A percentile compares a stretch with the other conserved stretches of the same genome.
These are phyloP conservation scores for Mortierella sp. DNA, from an alignment of 371 early-diverging fungal genomes.

Conservation along the genomic window DNA sequence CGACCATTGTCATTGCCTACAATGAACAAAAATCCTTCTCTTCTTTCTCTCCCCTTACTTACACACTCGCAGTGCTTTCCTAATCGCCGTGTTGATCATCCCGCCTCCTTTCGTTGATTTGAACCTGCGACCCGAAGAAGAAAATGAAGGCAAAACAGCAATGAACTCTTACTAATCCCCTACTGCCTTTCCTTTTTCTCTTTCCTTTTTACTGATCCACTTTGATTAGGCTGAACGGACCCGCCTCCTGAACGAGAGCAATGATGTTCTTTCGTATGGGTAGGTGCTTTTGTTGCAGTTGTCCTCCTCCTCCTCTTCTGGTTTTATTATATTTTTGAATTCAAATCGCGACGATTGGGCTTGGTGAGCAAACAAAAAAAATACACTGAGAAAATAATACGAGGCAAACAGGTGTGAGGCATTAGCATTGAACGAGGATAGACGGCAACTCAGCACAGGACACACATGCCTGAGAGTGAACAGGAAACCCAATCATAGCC, in stretches of 20 bases:
- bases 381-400: not conserved
- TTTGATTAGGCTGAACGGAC: conserved; percentile 41
- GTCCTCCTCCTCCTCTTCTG: not conserved
- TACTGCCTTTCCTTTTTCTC: not conserved
- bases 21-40: not conserved
- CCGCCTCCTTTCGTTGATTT: not conserved
- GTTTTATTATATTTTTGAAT: conserved; percentile 19
- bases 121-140: not conserved
- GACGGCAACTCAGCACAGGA: not conserved
- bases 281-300: conserved; percentile 25
- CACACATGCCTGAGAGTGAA: not conserved
- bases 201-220: not conserved
- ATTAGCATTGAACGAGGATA: not conserved
- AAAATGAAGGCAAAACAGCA: not conserved
- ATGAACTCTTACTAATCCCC: conserved; percentile 3
- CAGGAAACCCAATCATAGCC: not conserved
- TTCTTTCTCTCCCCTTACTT: not conserved
- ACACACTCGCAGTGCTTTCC: not conserved
- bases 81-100: not conserved
- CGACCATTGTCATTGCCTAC: not conserved
- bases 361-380: not conserved
- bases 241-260: conserved; percentile 52
- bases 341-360: conserved; percentile 24
- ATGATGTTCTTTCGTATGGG: conserved; percentile 40
- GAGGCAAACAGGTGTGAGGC: not conserved